Conservation (phyloP, 2,329 filamentous ascomycete genomes). For the Colletotrichum aenigma region DNA sequence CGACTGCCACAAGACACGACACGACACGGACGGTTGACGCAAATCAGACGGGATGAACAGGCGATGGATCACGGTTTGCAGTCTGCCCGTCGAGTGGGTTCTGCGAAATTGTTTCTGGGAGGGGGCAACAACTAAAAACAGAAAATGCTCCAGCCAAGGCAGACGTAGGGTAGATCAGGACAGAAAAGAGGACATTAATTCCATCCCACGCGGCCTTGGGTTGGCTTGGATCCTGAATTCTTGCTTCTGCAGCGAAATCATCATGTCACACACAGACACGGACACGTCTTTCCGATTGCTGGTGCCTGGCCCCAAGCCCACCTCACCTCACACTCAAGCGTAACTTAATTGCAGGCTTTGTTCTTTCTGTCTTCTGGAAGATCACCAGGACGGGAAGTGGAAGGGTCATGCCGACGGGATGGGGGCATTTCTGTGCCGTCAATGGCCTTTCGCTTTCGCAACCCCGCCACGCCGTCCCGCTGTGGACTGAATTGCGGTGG, state of each 20-base stretch:
- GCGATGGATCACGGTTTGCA: neutral
- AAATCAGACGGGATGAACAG: constrained; percentile 6
- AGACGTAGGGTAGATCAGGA: neutral
- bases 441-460: neutral
- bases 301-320: neutral
- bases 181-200: neutral
- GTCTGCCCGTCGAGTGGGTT: neutral
- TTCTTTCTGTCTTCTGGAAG: neutral
- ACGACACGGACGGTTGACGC: neutral
- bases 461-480: neutral
- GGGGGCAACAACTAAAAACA: neutral
- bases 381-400: neutral
- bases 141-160: neutral
- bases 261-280: neutral
- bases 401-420: neutral
- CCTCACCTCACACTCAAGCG: neutral
- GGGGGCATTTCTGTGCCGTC: neutral
- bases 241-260: neutral
- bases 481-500: neutral
- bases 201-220: neutral
- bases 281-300: neutral
- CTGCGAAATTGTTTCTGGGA: neutral
- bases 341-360: neutral
- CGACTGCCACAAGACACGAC: neutral
- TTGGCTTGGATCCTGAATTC: neutral